Base-by-base conservation (phyloP, 208 protist species). In the Leishmania braziliensis region DNA sequence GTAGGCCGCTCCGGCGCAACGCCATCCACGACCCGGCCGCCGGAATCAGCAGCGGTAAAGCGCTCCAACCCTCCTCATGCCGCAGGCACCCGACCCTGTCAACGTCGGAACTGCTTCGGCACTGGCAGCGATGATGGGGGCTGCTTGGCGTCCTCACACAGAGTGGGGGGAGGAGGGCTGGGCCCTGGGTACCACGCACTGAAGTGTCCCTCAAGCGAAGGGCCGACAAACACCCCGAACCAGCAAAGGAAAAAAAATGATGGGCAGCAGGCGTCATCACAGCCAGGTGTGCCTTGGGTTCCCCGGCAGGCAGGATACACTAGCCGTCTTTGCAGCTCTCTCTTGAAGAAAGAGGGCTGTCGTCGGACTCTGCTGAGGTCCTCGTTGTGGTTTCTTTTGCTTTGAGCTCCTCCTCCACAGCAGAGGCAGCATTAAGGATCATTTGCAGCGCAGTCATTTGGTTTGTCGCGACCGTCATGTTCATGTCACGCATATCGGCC, bases 391-490 rank as follows among this genome's bases (percentile, higher is more conserved):
- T 36, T 39, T 3, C 33, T 53, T 66, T 50, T 23, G 60, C 16
- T 26, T 74, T 53, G 39, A 69, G 18, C 69, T 83, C 78, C 36
- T 23, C 58, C n/a, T 10, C 54, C 58, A 75, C 65, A 20, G 48
- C 69, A 4, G 84, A 77, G 43, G 78, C 78, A 33, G 77, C 88
- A 75, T 88, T 79, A 50, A 97, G 46, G 14, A 97, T 89, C 89
- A 95, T 92, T 50, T 88, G 84, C 56, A 96, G 73, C 4, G 87
- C 92, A 0, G 68, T 72, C 23, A 85, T 65, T 75, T 97, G 94
- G 73, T 91, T 95, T 20, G 66, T 80, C 10, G 90, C 91, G 29
- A 97, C 90, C 4, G 75, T 66, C 0, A 18, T 72, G 75, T 93
- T 95, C 91, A 97, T 94, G 16, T 86, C 76, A 3, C 75, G 50